Evolutionary conservation across 1,139 yeast species (phyloP).

Genomic region (Blastobotrys niveus): DNA sequence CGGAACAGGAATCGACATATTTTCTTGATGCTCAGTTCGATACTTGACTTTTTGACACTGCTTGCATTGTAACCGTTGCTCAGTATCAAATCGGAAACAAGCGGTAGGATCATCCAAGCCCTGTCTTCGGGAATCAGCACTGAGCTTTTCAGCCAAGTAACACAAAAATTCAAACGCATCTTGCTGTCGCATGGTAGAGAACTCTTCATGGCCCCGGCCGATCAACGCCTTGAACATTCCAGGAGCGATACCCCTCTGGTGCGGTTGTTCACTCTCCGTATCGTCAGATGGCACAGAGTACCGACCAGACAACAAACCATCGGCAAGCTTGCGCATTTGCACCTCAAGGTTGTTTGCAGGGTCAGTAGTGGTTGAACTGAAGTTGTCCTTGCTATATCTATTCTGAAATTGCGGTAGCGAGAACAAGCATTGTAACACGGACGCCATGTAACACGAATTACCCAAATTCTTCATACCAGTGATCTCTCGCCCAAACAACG

Average conservation of each 20-base stretch:
- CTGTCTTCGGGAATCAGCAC: conserved; percentile 35
- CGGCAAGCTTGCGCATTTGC: conserved; percentile 72
- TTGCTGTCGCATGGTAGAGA: conserved; percentile 82
- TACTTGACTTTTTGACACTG: conserved; percentile 59
- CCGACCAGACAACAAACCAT: conserved; percentile 71
- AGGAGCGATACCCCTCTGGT: conserved; percentile 76
- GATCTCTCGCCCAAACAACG: conserved; percentile 61
- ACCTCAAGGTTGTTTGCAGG: conserved; percentile 62
- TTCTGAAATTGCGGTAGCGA: conserved; percentile 36
- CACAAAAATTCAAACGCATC: conserved; percentile 89
- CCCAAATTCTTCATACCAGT: conserved; percentile 88
- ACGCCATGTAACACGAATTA: conserved; percentile 84
- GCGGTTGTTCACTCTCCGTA: conserved; percentile 34
- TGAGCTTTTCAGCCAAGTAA: conserved; percentile 60
- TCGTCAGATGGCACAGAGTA: conserved; percentile 49
- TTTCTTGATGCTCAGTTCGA: conserved; percentile 57
- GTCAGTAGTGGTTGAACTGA: conserved; percentile 33
- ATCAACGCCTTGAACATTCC: conserved; percentile 65
- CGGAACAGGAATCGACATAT: conserved; percentile 58
- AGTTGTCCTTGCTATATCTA: conserved; percentile 23
- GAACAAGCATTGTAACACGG: conserved; percentile 71
- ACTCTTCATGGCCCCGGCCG: conserved; percentile 76
- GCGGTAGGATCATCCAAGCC: conserved; percentile 42
- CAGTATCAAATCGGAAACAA: conserved; percentile 57
- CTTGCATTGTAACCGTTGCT: conserved; percentile 59